A percentile compares a stretch with the other conserved stretches of the same genome.
Conservation (phyloP, 352 stramenopile species). For the Achlya hypogyna region DNA sequence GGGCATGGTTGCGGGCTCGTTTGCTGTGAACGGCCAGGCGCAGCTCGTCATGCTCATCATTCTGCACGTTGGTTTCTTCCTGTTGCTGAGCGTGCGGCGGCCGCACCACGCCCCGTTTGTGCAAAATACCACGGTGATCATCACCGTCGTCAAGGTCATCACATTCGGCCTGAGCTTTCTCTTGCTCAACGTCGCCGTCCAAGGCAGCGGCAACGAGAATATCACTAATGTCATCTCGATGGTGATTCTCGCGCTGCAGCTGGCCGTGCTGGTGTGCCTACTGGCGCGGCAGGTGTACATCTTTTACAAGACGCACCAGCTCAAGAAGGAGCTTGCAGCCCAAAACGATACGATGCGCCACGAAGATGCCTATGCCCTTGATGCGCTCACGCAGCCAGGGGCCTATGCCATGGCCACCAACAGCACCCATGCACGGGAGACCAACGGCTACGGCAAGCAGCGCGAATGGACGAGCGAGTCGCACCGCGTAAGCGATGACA, state of each 20-base stretch:
- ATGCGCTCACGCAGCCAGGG: neutral
- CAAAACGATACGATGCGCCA: neutral
- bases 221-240: constrained; percentile 44
- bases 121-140: constrained; percentile 61
- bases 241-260: constrained; percentile 55
- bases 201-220: constrained; percentile 13
- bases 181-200: constrained; percentile 48
- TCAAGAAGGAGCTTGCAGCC: constrained; percentile 29
- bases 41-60: constrained; percentile 49
- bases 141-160: constrained; percentile 70
- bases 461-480: constrained; percentile 15
- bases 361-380: neutral
- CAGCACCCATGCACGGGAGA: neutral
- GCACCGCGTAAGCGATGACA: constrained; percentile 3
- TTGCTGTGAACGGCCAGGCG: constrained; percentile 36
- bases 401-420: neutral
- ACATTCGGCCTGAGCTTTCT: constrained; percentile 67
- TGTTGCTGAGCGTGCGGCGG: constrained; percentile 59
- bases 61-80: constrained; percentile 57
- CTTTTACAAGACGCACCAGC: constrained; percentile 63
- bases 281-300: constrained; percentile 59
- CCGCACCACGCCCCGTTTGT: constrained; percentile 63
- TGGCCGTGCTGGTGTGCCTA: constrained; percentile 54
- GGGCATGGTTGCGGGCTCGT: constrained; percentile 46
- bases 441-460: neutral